Evolutionary conservation across 148 eudicot genomes (phyloP).

Genomic region (Euryodendron excelsum): DNA sequence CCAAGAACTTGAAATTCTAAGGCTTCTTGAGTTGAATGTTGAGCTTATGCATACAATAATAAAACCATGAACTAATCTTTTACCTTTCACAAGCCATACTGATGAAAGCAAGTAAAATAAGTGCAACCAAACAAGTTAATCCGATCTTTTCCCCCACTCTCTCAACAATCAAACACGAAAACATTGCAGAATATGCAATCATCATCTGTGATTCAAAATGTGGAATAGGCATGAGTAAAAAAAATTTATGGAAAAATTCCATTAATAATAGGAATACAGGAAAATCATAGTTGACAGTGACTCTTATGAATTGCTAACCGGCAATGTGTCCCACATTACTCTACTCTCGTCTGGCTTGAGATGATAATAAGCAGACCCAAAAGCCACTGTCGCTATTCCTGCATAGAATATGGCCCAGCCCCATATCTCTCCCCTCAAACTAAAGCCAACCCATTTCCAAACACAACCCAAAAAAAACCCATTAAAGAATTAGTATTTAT

Average conservation of each 20-base stretch:
- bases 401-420: conserved; percentile 9
- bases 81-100: conserved; percentile 9
- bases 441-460: background rate
- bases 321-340: conserved; percentile 5
- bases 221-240: too few relatives aligned
- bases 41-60: background rate
- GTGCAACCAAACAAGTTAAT: conserved; percentile 7
- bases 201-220: too few relatives aligned
- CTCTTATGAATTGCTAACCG: background rate
- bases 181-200: background rate
- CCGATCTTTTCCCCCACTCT: conserved; percentile 3
- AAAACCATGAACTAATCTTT: background rate
- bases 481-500: background rate
- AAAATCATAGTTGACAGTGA: too few relatives aligned
- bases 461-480: too few relatives aligned
- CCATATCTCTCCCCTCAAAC: conserved; percentile 4
- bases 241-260: too few relatives aligned
- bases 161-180: background rate
- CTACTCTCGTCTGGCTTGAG: conserved; percentile 8
- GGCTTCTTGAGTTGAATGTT: background rate
- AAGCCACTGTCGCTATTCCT: conserved; percentile 11
- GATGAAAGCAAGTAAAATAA: conserved; percentile 1
- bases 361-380: conserved; percentile 15
- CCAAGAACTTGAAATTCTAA: background rate
- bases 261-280: too few relatives aligned